Evolutionary conservation across 495 filamentous ascomycete genomes (phyloP).

Genomic region (Tuber borchii): DNA sequence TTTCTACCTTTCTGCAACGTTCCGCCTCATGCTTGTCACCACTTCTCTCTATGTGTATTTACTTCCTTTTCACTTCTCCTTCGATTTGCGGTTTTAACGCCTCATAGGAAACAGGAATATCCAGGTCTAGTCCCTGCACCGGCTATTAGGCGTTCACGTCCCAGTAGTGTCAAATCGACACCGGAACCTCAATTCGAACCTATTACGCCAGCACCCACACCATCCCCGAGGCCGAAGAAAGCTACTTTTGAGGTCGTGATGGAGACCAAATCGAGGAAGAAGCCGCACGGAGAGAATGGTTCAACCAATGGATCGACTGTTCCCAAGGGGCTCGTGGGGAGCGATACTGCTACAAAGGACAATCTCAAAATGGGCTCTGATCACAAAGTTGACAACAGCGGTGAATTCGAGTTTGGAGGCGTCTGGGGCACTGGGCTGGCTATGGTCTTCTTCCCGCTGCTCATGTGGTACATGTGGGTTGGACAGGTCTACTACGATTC

Average conservation of each 20-base stretch:
- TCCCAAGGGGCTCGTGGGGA: conserved; percentile 34
- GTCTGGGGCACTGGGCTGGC: conserved; percentile 65
- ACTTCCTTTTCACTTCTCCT: neutral
- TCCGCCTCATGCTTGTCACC: neutral
- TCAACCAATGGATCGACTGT: conserved; percentile 18
- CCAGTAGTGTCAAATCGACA: neutral
- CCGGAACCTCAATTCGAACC: neutral
- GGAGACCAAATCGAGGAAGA: neutral
- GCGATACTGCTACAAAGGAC: conserved; percentile 59
- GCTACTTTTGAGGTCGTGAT: neutral
- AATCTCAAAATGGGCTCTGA: conserved; percentile 54
- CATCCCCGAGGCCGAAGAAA: neutral
- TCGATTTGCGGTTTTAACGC: neutral
- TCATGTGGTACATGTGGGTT: conserved; percentile 99
- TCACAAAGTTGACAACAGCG: conserved; percentile 71
- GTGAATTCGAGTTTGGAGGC: conserved; percentile 84
- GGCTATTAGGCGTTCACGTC: conserved; percentile 45
- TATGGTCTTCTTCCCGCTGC: conserved; percentile 84
- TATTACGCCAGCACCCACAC: neutral
- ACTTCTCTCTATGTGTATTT: neutral
- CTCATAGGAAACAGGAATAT: conserved; percentile 52
- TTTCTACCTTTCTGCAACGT: neutral
- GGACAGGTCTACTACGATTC: conserved; percentile 87
- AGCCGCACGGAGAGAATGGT: conserved; percentile 41
- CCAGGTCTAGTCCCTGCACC: conserved; percentile 54